Base-by-base conservation (phyloP, 371 early-diverging fungal species). In the Rhizopus arrhizus region DNA sequence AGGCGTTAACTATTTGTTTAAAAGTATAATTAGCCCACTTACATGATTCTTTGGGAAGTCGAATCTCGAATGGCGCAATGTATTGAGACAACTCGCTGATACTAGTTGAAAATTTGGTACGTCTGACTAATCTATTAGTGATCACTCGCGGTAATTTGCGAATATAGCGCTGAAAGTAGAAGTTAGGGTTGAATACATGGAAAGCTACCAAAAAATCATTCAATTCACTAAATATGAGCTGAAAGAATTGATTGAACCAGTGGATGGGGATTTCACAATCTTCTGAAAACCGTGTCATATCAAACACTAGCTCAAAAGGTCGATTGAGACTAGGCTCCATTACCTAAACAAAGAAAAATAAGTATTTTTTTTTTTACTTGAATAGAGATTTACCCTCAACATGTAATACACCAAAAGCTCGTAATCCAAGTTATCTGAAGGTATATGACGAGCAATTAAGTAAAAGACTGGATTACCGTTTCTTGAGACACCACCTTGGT, bases 401-500 rank as follows among this genome's bases (percentile, higher is more conserved):
- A 88, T 74, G 45, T 85, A 86, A 56, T 85, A 79, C 59, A 86
- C 80, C 29, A 91, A 68, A 4, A 91, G 66, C 28, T 94, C 92
- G 72, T 89, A 89, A 70, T 95, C 94, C 51, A 90, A 73, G 28
- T 79, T 80, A 42, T 91, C 90, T 38, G 85, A 76, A 35, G 81
- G 77, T 33, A 92, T 57, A 31, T 90, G 72, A 29, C 93, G 84
- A 28, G 84, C 73, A 45, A 95, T 89, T 65, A 86, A 83, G 71
- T 94, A 95, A 59, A 93, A 81, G 1, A 95, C 91, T 0, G 91
- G 91, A 22, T 87, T 68, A 31, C 85, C 80, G 48, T 81, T 89
- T 59, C 86, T 86, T n/a, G 93, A 92, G 2, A 81, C 62, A 4
- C 91, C 92, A 12, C 89, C 91, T 50, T 89, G 88, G 61, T 90